Base-by-base conservation (phyloP, 371 early-diverging fungal species). In the Dichotomocladium elegans region DNA sequence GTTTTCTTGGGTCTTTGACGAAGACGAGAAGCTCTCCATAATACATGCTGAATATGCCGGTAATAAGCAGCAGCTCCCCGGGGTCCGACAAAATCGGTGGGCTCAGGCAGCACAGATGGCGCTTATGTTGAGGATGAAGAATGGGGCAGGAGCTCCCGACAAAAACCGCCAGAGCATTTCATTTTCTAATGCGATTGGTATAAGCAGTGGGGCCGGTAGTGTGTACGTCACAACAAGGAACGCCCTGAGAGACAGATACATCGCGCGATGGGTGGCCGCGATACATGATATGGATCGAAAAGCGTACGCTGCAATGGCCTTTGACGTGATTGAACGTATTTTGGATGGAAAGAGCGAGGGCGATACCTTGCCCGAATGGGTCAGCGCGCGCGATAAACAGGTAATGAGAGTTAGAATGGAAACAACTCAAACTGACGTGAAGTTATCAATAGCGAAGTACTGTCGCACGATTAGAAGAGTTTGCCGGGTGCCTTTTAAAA, bases 1-100 rank as follows among this genome's bases (percentile, higher is more conserved):
- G 21, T 57, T 83, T n/a, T 58, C 60, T 5, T 83, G 84, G 84
- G 55, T 69, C 6, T 65, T 80, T 33, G 60, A 70, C 34, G 84
- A 81, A 44, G 84, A 83, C 28, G 76, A 80, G 26, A 60, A 66
- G n/a, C 45, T 78, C 26, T 50, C 68, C 0, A 47, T 58, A 9
- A 41, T 78, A 1, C 69, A 74, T 34, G 68, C 78, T 2, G 70
- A 68, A 27, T 63, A 68, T 26, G 66, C 63, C 5, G 51, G 65
- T 0, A 50, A 33, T n/a, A 60, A 60, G n/a, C 60, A 63, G 8
- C n/a, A 14, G 21, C 41, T 60, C 3, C 60, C 62, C 3, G 62
- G 70, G 19, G 58, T 57, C 15, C 46, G 44, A 28, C 43, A 37
- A 14, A 58, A 52, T 41, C 54, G 64, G 15, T 65, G 60, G 60